Percentiles rank a stretch among this genome's conserved stretches.
These are phyloP conservation scores for Platismatia glauca DNA, from an alignment of 495 filamentous ascomycete genomes.

Conservation along the genomic window DNA sequence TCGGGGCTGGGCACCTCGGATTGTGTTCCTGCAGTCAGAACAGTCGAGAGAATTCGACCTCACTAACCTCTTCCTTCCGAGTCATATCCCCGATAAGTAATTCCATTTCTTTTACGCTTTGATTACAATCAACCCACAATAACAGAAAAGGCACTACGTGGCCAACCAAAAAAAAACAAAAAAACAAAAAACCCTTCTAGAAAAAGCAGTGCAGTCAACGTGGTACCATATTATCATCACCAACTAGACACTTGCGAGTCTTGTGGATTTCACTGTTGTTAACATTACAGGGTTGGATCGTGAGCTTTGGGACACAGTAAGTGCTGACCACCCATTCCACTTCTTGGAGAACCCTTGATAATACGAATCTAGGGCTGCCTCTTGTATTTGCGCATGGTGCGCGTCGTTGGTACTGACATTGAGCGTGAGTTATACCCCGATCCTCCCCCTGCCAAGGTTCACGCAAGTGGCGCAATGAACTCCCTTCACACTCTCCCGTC, in stretches of 20 bases:
- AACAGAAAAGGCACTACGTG: neutral
- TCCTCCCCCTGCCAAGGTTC: no score
- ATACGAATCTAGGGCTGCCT: neutral
- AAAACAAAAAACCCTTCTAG: neutral
- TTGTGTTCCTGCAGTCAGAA: neutral
- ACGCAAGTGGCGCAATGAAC: no score
- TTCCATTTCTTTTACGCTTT: neutral
- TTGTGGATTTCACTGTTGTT: neutral
- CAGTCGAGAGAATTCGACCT: neutral
- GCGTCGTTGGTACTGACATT: no score
- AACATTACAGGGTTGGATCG: neutral
- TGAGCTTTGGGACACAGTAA: neutral
- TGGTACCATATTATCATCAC: neutral
- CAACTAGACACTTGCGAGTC: neutral
- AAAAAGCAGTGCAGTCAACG: neutral
- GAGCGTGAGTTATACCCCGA: no score
- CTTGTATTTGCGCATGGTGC: no score
- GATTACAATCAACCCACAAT: slow-evolving; percentile 1
- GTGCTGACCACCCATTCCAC: neutral
- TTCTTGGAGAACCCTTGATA: neutral
- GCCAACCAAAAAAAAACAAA: neutral
- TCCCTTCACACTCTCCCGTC: no score
- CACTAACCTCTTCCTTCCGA: neutral
- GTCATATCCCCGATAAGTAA: neutral
- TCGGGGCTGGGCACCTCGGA: neutral